Evolutionary conservation across 768 basidiomycete species (phyloP).

Genomic region (Auriculariales sp.): DNA sequence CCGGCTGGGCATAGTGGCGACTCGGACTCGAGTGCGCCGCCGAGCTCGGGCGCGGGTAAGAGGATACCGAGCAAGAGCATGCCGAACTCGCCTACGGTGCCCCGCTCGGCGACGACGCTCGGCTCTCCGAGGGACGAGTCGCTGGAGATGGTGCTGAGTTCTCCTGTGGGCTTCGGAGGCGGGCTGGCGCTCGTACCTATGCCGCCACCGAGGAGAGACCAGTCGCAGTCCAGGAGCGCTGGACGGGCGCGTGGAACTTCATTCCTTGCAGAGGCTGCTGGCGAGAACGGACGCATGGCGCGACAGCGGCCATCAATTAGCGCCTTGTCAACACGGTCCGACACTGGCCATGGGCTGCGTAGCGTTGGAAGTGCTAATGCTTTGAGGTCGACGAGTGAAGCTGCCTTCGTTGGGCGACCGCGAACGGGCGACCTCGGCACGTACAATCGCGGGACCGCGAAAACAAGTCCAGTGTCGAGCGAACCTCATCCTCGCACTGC

Average conservation of each 20-base stretch:
- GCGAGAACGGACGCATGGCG: neutral
- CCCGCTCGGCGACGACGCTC: too few relatives aligned
- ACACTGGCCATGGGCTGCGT: too few relatives aligned
- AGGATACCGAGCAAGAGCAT: neutral
- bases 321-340: neutral
- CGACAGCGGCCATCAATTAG: neutral
- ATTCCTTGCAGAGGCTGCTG: neutral
- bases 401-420: neutral
- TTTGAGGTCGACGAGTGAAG: too few relatives aligned
- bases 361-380: too few relatives aligned
- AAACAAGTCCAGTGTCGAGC: neutral
- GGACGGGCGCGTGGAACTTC: neutral
- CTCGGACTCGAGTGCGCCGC: neutral
- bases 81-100: neutral
- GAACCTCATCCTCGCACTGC: neutral
- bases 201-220: neutral
- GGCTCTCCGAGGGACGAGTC: neutral
- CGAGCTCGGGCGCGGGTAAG: neutral
- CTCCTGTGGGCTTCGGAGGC: neutral
- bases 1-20: neutral
- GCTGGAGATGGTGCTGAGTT: neutral
- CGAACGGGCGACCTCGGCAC: neutral
- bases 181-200: neutral
- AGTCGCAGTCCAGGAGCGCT: neutral
- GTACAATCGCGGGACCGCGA: neutral